Evolutionary conservation across 108 stramenopile species (phyloP), one percentile per base, ranked within the genome.

Genomic region (Cyclotella atomus): DNA sequence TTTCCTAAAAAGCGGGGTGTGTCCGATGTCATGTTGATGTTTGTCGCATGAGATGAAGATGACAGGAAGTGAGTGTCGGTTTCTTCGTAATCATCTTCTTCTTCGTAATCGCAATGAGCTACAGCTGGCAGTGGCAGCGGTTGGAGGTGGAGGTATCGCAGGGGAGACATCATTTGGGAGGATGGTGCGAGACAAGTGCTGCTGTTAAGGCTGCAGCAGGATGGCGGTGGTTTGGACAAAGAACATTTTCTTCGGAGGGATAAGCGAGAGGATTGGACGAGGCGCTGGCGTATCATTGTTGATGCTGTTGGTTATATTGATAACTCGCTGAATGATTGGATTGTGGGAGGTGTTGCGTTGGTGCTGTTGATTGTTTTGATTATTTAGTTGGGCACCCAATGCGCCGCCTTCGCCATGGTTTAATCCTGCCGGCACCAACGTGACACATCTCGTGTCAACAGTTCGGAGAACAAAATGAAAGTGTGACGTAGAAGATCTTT

Each of bases 71-170:
- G 36, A 36, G 63, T 70, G 56, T 35, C 19, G 38, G 12, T 36
- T 41, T 25, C 35, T 46, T 78, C 64, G 41, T 75, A 34, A 36
- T 75, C 12, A 43, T 64, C 47, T 28, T 59, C 53, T 34, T 38
- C 25, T 14, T 77, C 35, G 25, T 64, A 50, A 43, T 53, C 56
- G 38, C 32, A 32, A 44, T 38, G 24, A n/a, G 77, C 77, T 32
- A 77, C 69, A n/a, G 77, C 77, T 17, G 77, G 70, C 69, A 77
- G 59, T 12, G 77, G 77, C 44, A 71, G 34, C 10, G 77, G 77
- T 35, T 77, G 77, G 47, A 77, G 65, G 30, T 77, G 77, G 43
- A 77, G 70, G 54, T 25, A 65, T 47, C 64, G 47, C 16, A n/a
- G 17, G 47, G 9, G 17, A 17, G 47, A n/a, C 16, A n/a, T 49